These are phyloP conservation scores for Candida jianshihensis DNA, from an alignment of 805 yeast genomes.

Conservation along the genomic window DNA sequence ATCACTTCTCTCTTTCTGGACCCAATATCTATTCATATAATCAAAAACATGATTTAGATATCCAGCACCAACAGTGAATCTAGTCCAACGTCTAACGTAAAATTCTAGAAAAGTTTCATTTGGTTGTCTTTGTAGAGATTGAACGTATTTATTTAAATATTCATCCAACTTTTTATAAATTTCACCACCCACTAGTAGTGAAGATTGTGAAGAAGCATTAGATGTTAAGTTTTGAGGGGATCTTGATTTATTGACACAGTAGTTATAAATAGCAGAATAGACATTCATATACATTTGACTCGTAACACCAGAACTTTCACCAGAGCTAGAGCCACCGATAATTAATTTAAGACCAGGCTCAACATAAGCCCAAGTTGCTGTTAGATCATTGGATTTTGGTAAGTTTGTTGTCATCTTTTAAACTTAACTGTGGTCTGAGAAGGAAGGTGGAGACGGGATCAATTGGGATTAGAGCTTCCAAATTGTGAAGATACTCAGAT, in stretches of 20 bases:
- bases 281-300: slow-evolving; percentile 79
- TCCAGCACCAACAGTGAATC: slow-evolving; percentile 87
- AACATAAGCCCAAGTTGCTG: slow-evolving; percentile 70
- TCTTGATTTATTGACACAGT: slow-evolving; percentile 77
- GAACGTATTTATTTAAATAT: slow-evolving; percentile 58
- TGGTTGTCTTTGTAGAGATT: slow-evolving; percentile 40
- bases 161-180: slow-evolving; percentile 65
- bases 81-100: slow-evolving; percentile 82
- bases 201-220: slow-evolving; percentile 25
- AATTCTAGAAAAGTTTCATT: slow-evolving; percentile 70
- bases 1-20: slow-evolving; percentile 89
- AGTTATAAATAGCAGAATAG: slow-evolving; percentile 88
- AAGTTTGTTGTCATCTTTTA: slow-evolving; percentile 23
- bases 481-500: too few relatives aligned
- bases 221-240: slow-evolving; percentile 30
- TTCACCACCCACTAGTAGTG: slow-evolving; percentile 77
- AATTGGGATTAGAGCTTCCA: neutral
- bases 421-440: too few relatives aligned
- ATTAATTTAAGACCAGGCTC: slow-evolving; percentile 71
- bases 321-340: slow-evolving; percentile 52
- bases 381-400: slow-evolving; percentile 55
- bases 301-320: slow-evolving; percentile 55
- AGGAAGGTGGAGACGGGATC: too few relatives aligned
- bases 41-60: slow-evolving; percentile 90
- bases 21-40: slow-evolving; percentile 97